A percentile compares a stretch with the other conserved stretches of the same genome.
Evolutionary conservation across 345 rosid species (phyloP).

Genomic region (Rhodamnia rubescens): DNA sequence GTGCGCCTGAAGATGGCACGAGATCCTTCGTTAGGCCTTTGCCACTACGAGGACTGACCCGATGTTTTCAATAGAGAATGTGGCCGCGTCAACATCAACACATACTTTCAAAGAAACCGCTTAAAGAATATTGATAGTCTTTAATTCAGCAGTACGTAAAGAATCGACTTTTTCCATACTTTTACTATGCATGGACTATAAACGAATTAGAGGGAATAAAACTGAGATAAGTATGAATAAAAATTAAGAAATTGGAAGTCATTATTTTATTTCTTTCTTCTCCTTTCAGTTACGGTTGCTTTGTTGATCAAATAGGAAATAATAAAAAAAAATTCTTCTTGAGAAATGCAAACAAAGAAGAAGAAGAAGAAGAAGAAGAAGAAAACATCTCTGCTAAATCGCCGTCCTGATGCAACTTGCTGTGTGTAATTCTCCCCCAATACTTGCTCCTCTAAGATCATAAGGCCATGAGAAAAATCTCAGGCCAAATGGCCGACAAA

Average conservation of each 20-base stretch:
- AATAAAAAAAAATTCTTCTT: not conserved
- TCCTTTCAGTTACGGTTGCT: too few relatives aligned
- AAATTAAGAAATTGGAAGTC: too few relatives aligned
- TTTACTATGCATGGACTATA: too few relatives aligned
- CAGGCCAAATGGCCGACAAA: not conserved
- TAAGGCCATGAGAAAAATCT: not conserved
- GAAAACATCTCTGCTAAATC: not conserved
- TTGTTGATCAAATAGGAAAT: not conserved
- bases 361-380: too few relatives aligned
- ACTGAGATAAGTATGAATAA: too few relatives aligned
- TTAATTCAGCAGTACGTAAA: rapidly evolving
- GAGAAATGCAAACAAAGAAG: not conserved
- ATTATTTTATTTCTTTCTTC: not conserved
- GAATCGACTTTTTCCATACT: too few relatives aligned
- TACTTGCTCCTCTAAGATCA: not conserved
- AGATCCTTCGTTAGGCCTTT: not conserved
- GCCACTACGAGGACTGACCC: rapidly evolving
- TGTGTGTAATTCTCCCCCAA: too few relatives aligned
- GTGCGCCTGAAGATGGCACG: not conserved
- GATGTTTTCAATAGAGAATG: not conserved
- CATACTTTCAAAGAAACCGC: not conserved
- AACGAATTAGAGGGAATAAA: too few relatives aligned
- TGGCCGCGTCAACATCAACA: not conserved
- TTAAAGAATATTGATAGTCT: not conserved
- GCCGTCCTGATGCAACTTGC: too few relatives aligned